Conservation (phyloP, 2,329 filamentous ascomycete species). For the Aspergillus sp. region DNA sequence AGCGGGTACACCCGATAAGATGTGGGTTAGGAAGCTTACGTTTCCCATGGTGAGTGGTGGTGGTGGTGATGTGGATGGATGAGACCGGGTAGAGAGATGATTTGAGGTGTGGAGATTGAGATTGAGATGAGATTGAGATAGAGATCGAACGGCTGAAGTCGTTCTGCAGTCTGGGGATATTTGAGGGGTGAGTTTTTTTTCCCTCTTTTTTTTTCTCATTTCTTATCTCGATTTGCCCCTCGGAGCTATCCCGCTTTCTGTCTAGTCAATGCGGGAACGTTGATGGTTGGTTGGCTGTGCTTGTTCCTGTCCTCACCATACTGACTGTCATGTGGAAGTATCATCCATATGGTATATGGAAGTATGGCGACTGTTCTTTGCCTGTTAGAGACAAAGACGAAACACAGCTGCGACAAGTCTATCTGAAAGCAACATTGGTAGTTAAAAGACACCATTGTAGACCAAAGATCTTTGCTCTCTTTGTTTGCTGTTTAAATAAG, state of each 20-base stretch:
- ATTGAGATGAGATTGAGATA: not conserved
- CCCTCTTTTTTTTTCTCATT: not conserved
- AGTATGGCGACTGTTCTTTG: too few species aligned
- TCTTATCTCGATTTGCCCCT: not conserved
- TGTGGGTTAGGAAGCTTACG: conserved; percentile 16
- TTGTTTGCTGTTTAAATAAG: too few species aligned
- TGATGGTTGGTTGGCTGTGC: not conserved
- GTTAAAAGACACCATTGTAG: too few species aligned
- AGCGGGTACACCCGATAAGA: not conserved
- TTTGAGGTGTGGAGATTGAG: not conserved
- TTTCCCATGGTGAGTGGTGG: conserved; percentile 23
- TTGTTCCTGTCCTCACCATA: not conserved
- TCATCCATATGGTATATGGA: too few species aligned
- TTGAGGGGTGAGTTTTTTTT: not conserved
- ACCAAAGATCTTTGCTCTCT: too few species aligned
- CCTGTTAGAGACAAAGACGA: too few species aligned
- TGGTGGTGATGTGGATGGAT: not conserved
- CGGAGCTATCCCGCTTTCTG: not conserved
- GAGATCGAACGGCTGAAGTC: too few species aligned
- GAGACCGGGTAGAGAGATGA: too few species aligned
- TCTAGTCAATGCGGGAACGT: not conserved
- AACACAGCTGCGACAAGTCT: too few species aligned
- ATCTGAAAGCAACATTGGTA: too few species aligned
- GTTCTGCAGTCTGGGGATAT: not conserved
- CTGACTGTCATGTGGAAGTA: too few species aligned